Base-by-base conservation (phyloP, 2,329 filamentous ascomycete genomes). In the Ambrosiella cleistominuta region DNA sequence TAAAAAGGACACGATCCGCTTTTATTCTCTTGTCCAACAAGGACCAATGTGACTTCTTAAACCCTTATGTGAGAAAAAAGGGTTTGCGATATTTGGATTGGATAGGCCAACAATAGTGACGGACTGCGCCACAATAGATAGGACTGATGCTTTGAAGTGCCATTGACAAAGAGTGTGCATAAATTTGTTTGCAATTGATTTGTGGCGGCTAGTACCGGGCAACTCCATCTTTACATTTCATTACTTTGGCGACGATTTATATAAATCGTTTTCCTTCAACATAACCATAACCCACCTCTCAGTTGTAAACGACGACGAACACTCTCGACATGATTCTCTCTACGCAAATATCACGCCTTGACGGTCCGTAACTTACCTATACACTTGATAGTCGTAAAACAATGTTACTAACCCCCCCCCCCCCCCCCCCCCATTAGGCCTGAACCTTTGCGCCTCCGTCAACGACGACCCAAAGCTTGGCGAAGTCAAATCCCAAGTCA, bases 381-480 rank as follows among this genome's bases (percentile, higher is more conserved):
- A n/a, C 8, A 19, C 19, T 3, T 42, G 2, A 42, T 27, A 3
- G 6, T 51, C 27, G 8, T 2, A 51, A 51, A 35, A 8, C 5
- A 36, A 15, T 9, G 27, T 36, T 8, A 51, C 17, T 11, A 36
- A 57, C 62, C 49, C 54, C 54, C 62, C 60, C 54, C 62, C 60
- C 54, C 62, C 60, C 62, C 49, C 54, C 62, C 49, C 54, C 54
- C 62, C 60, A 63, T 55, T 66, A 95, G 90, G 91, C 78, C 81
- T 97, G 64, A 90, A 95, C 78, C 81, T 98, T 64, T 91, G 89
- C 68, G 91, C 91, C 61, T 95, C 90, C 1, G 88, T 95, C 66
- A 93, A 97, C 71, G 89, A 96, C 69, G 86, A 88, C 67, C 81
- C 86, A 73, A 80, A 88, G 66, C 82, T 97, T 65, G 75, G 80